Conservation (phyloP, 257 asterid genomes). For the Nemophila menziesii region DNA sequence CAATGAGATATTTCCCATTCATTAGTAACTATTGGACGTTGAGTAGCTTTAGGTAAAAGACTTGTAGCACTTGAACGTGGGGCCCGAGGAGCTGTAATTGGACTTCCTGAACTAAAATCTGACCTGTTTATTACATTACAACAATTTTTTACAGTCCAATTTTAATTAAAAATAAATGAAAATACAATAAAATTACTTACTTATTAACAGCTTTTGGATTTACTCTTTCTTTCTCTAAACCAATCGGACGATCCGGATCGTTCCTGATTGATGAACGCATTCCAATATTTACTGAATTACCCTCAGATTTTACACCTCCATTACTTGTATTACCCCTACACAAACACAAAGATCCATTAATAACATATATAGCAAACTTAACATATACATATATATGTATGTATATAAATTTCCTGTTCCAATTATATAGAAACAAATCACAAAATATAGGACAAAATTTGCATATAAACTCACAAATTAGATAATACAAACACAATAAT, state of each 20-base stretch:
- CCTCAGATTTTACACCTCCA: conserved; percentile 59
- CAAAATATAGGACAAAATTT: too few species aligned
- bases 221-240: conserved; percentile 59
- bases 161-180: conserved; percentile 1
- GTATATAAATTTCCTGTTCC: too few species aligned
- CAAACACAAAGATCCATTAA: too few species aligned
- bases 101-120: conserved; percentile 73
- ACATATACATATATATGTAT: too few species aligned
- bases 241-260: conserved; percentile 59
- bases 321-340: conserved; percentile 53
- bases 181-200: conserved; percentile 34
- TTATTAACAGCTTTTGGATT: conserved; percentile 58
- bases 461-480: too few species aligned
- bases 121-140: conserved; percentile 30
- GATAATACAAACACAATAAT: too few species aligned
- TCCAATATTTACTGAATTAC: conserved; percentile 39
- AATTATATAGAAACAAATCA: too few species aligned
- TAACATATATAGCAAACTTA: too few species aligned
- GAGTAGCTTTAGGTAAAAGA: conserved; percentile 51
- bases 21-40: conserved; percentile 39
- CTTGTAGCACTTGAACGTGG: conserved; percentile 74
- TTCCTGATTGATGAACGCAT: conserved; percentile 53
- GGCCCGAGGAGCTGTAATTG: conserved; percentile 61
- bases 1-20: conserved; percentile 87
- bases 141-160: too few species aligned